These are phyloP conservation scores for Dothistroma pini DNA, from an alignment of 2,329 filamentous ascomycete genomes.

Conservation along the genomic window DNA sequence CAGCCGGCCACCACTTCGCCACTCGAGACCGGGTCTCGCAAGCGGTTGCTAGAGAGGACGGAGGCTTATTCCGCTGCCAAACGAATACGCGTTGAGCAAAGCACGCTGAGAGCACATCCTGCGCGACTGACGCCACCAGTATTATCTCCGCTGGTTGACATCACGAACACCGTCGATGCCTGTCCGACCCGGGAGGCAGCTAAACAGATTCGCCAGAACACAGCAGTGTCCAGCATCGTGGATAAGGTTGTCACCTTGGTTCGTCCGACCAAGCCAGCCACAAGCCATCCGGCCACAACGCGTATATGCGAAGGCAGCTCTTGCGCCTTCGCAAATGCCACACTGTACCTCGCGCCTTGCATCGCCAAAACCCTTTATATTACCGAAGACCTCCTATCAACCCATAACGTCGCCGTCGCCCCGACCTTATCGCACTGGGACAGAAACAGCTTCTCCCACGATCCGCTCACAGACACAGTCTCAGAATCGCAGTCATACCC, in stretches of 20 bases:
- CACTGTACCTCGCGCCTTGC: constrained; percentile 30
- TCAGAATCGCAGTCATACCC: constrained; percentile 34
- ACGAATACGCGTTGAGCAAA: not conserved
- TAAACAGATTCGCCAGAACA: constrained; percentile 1
- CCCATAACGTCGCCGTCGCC: constrained; percentile 19
- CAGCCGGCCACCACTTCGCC: not conserved
- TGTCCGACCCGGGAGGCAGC: not conserved
- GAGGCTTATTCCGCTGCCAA: not conserved
- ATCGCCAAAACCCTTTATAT: constrained; percentile 31
- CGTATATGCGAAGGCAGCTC: constrained; percentile 9
- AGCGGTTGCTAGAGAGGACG: not conserved
- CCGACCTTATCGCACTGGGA: constrained; percentile 29
- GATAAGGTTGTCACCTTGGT: constrained; percentile 9
- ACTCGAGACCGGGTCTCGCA: not conserved
- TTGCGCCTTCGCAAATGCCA: constrained; percentile 25
- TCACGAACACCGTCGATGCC: constrained; percentile 15
- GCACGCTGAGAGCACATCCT: not conserved
- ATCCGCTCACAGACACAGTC: constrained; percentile 21
- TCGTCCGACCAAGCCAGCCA: not conserved
- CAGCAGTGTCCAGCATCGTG: constrained; percentile 6
- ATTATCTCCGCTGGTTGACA: constrained; percentile 16
- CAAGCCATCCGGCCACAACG: not conserved
- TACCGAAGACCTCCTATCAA: constrained; percentile 26
- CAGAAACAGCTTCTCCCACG: constrained; percentile 28
- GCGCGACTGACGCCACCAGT: not conserved